Evolutionary conservation across 2,329 filamentous ascomycete genomes (phyloP).

Genomic region (Thielaviopsis ethacetica): DNA sequence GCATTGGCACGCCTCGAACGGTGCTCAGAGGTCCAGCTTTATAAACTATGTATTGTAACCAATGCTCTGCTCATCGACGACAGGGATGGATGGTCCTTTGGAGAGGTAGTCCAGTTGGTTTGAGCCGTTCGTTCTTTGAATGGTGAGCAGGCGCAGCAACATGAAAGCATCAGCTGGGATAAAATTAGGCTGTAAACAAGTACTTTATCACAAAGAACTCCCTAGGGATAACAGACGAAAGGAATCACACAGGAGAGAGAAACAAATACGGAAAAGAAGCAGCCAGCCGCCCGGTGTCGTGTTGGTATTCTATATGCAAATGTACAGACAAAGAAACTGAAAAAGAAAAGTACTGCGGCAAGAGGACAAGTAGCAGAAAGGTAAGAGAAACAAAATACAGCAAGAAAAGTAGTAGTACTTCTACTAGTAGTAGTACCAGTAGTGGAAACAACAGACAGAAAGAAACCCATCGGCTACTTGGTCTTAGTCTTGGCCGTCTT

Average conservation of each 20-base stretch:
- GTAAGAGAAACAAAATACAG: background rate
- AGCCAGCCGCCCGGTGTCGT: background rate
- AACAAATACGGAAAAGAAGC: background rate
- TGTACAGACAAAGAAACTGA: background rate
- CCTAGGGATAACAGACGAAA: background rate
- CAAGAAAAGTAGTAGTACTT: constrained; percentile 1
- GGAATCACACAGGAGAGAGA: background rate
- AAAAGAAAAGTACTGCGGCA: background rate
- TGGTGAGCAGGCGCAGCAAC: background rate
- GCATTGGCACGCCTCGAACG: no score
- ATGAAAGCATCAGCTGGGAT: background rate
- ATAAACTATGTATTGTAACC: background rate
- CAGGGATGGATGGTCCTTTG: background rate
- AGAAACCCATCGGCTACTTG: constrained; percentile 16
- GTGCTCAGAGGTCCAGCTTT: no score
- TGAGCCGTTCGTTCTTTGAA: background rate
- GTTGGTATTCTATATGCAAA: background rate
- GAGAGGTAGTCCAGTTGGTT: background rate
- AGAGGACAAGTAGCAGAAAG: background rate
- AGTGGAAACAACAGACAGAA: background rate
- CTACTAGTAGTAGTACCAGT: background rate
- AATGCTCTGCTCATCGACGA: background rate
- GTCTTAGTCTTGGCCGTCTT: constrained; percentile 22
- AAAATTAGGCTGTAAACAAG: background rate
- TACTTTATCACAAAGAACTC: background rate